Base-by-base conservation (phyloP, 179 eudicot species). In the Patellifolia procumbens region DNA sequence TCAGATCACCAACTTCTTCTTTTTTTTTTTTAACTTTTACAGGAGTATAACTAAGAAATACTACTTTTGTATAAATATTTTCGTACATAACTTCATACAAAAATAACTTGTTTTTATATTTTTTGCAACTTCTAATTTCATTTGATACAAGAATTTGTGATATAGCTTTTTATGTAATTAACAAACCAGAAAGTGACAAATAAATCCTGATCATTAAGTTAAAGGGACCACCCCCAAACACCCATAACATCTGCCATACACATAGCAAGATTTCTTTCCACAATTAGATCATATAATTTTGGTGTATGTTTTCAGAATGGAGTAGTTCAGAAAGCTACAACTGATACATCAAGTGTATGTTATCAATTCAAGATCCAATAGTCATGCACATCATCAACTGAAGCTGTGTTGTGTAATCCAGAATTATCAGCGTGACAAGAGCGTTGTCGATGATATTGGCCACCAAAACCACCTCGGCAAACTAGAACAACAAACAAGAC, bases 181-280 rank as follows among this genome's bases (percentile, higher is more conserved):
- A n/a, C 73, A 68, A 46, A 48, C 24, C 17, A n/a, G n/a, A 7
- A 68, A 43, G 39, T 28, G 37, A 68, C 39, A 68, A 68, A 24
- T 26, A 68, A 24, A 68, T 68, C 37, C 22, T 45, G 39, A 68
- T 49, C 28, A 26, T 68, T 46, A 28, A 68, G 55, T 45, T 68
- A 26, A 24, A 46, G 22, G 72, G 72, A 68, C 72, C 72, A 28
- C 39, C 22, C 12, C 19, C n/a, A 64, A 64, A 37, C 46, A 64
- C 69, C n/a, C 46, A 35, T 37, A 37, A n/a, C 70, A 66, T 66
- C 32, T 19, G 46, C 45, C 53, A 26, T n/a, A 59, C 39, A 46
- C 37, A 55, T 68, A 46, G n/a, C 73, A 68, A 48, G 15, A 16
- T 15, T 68, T 68, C 58, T 68, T 68, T 68, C 42, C 55, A 28